A percentile compares a stretch with the other conserved stretches of the same genome.
phyloP scores from a whole-genome alignment of 371 early-diverging fungal genomes.

The Funneliformis caledonium region DNA sequence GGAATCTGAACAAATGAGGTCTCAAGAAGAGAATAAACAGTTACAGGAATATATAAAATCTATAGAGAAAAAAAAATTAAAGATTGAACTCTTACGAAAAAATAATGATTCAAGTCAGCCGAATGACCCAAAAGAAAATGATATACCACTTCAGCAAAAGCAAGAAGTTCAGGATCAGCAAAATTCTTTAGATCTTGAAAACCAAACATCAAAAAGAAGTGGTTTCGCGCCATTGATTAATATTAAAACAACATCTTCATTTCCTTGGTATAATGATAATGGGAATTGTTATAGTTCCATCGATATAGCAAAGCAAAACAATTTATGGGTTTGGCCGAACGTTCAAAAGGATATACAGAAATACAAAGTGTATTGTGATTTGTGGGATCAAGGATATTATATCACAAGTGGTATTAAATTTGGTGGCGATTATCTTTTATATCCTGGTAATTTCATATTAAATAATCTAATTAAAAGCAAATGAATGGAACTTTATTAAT shows the following conservation, averaged over 20 bases:
- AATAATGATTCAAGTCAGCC: not conserved
- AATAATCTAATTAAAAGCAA: not conserved
- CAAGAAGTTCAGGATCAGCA: not conserved
- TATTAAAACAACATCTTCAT: slow-evolving; percentile 32
- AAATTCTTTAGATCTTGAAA: not conserved
- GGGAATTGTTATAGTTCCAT: not conserved
- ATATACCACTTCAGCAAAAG: not conserved
- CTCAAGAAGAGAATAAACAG: slow-evolving; percentile 32
- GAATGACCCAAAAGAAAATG: not conserved
- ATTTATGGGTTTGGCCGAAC: slow-evolving; percentile 45
- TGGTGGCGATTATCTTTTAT: slow-evolving; percentile 68
- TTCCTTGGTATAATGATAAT: slow-evolving; percentile 39
- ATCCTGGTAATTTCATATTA: slow-evolving; percentile 48
- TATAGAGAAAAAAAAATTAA: not conserved
- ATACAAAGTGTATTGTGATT: slow-evolving; percentile 53
- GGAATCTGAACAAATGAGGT: slow-evolving; percentile 27
- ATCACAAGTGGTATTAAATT: slow-evolving; percentile 64
- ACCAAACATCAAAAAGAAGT: not conserved
- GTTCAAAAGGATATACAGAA: slow-evolving; percentile 44
- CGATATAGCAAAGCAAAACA: not conserved
- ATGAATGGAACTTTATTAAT: not conserved
- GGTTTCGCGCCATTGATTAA: slow-evolving; percentile 6
- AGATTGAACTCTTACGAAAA: not conserved
- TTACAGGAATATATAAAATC: slow-evolving; percentile 21
- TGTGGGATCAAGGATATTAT: slow-evolving; percentile 60